A percentile compares a stretch with the other conserved stretches of the same genome.
Evolutionary conservation across 257 asterid species (phyloP).

Genomic region (Lithospermum erythrorhizon): DNA sequence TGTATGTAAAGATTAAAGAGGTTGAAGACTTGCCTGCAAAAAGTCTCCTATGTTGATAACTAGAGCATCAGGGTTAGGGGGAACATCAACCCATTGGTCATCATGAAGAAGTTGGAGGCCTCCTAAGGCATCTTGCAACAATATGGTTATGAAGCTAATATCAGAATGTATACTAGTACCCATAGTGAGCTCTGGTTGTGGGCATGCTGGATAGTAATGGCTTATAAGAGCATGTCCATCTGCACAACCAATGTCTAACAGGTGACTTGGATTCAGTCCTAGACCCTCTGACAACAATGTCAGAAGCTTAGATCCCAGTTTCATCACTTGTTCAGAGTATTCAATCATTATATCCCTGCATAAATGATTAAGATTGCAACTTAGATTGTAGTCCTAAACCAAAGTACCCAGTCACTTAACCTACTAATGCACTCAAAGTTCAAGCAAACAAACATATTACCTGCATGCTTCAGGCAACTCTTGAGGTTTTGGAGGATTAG

Average conservation of each 20-base stretch:
- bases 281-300: conserved; percentile 15
- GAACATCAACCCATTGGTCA: conserved; percentile 47
- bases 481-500: conserved; percentile 33
- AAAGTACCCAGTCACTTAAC: no score
- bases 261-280: conserved; percentile 17
- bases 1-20: no score
- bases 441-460: neutral
- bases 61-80: conserved; percentile 40
- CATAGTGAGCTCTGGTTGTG: conserved; percentile 19
- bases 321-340: conserved; percentile 11
- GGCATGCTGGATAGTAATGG: conserved; percentile 23
- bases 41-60: conserved; percentile 58
- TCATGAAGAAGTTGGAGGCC: conserved; percentile 42
- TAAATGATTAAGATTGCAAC: neutral
- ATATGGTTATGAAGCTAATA: conserved; percentile 43
- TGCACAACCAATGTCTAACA: conserved; percentile 15
- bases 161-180: conserved; percentile 43
- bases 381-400: no score
- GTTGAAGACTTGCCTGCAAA: conserved; percentile 35
- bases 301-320: conserved; percentile 9
- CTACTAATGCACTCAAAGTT: no score
- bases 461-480: conserved; percentile 33
- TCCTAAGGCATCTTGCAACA: conserved; percentile 54
- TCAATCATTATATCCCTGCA: conserved; percentile 13
- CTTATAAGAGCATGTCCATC: conserved; percentile 8